Base-by-base conservation (phyloP, 257 asterid genomes). In the Petunia secreta region DNA sequence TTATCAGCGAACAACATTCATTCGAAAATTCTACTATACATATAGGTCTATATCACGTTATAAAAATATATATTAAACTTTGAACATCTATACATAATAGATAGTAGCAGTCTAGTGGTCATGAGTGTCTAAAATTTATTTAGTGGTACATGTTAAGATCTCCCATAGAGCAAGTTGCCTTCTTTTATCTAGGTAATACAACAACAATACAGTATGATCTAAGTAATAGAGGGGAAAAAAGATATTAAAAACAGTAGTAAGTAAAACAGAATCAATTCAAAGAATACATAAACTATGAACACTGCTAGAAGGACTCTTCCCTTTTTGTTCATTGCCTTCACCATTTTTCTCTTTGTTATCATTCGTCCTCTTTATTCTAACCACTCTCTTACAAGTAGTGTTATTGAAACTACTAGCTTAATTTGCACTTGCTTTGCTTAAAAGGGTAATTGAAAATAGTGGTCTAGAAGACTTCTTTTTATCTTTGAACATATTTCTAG, bases 261-360 rank as follows among this genome's bases (percentile, higher is more conserved):
- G 52, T 38, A 65, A 75, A 73, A 68, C 66, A 9, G 25, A 34
- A 76, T 11, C 74, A 76, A 7, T 15, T 14, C 4, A 48, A 34
- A 43, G 62, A 2, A 13, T 25, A 76, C 84, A 83, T 75, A 81
- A 80, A 83, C 79, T 81, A 94, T 91, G 97, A 87, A 83, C 75
- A 62, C 87, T 6, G 90, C 77, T 85, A 59, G 82, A 37, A 43
- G 84, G 75, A 60, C 83, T 79, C 15, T 64, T 37, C 80, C 88
- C 44, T 89, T 90, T 83, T 91, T 92, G 96, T 67, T 87, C 80
- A 48, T 87, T 10, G 6, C 92, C 84, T 81, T 89, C 44, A 82
- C 80, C 83, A 69, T 91, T 80, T 58, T 87, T 6, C 82, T 90
- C 59, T 82, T 87, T 66, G 87, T 94, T 40, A 39, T 91, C 83